These are phyloP conservation scores for Eremothecium cymbalariae DNA, from an alignment of 1,139 yeast species.

Conservation along the genomic window DNA sequence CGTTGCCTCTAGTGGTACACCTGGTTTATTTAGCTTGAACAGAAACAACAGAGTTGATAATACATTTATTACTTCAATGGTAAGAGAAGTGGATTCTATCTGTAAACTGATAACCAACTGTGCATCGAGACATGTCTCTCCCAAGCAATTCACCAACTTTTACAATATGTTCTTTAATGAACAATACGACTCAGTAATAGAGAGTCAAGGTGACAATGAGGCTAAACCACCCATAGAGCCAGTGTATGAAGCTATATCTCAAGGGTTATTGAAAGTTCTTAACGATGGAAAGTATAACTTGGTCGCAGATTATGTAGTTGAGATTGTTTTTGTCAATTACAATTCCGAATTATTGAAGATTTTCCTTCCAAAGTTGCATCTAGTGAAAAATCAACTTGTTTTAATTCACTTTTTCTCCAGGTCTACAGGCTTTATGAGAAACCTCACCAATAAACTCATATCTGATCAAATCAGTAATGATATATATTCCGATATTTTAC, in stretches of 20 bases:
- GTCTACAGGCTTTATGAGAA: constrained; percentile 22
- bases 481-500: constrained; percentile 20
- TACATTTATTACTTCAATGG: constrained; percentile 5
- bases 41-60: too few species aligned
- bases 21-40: too few species aligned
- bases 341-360: constrained; percentile 22
- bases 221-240: constrained; percentile 12
- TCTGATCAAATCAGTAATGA: constrained; percentile 25
- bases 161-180: constrained; percentile 31
- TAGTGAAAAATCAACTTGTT: constrained; percentile 15
- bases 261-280: constrained; percentile 19
- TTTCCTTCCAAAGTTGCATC: constrained; percentile 22
- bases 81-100: constrained; percentile 20
- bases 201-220: constrained; percentile 17
- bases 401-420: constrained; percentile 26
- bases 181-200: constrained; percentile 18
- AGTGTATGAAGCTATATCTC: constrained; percentile 14
- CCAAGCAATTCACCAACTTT: constrained; percentile 26
- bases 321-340: constrained; percentile 28
- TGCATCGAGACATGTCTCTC: constrained; percentile 23
- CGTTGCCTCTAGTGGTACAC: too few species aligned
- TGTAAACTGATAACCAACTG: constrained; percentile 24
- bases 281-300: constrained; percentile 19
- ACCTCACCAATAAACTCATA: constrained; percentile 24
- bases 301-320: constrained; percentile 27